Base-by-base conservation (phyloP, 108 stramenopile genomes). In the Aureococcus anophagefferens region DNA sequence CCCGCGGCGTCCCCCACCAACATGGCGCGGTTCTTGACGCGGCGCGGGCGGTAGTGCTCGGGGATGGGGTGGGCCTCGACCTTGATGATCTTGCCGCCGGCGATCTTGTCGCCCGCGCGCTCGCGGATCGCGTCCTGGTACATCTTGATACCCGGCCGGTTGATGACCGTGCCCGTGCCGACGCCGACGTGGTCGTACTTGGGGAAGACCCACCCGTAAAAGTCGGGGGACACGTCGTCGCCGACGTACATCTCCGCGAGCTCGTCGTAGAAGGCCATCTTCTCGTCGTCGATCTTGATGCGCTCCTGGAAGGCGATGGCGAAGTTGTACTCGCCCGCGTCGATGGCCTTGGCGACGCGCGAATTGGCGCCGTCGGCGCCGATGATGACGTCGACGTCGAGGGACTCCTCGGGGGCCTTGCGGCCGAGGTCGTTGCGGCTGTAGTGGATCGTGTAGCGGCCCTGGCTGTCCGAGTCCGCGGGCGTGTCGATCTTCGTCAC, bases 271-370 rank as follows among this genome's bases (percentile, higher is more conserved):
- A 97, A 97, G 13, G 74, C 77, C 96, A 97, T 97, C 88, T 96
- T 87, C 33, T 97, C 92, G 30, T 95, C 93, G n/a, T 89, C 77
- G 81, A 97, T 94, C 86, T 95, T 95, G 79, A 97, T 95, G 62
- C 96, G 89, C 88, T 97, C 96, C 86, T 97, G 96, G 90, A 97
- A 97, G 46, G 96, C 96, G 76, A 97, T 97, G 79, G 96, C 96
- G 74, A 91, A 97, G 89, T 97, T 97, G 90, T 97, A 97, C 65
- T 88, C 80, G 46, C 96, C 96, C 33, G 96, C 96, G 74, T 93
- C 96, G 92, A 97, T 97, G 74, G 94, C 92, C 91, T 97, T 97
- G 75, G 96, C 96, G 32, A 97, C 94, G 74, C 96, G 90, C 62
- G 93, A 94, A 89, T 97, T 97, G 74, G 96, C 96, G 45, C 96